These are phyloP conservation scores for Digitaria exilis DNA, from an alignment of 202 grass and related monocot species.

Conservation along the genomic window DNA sequence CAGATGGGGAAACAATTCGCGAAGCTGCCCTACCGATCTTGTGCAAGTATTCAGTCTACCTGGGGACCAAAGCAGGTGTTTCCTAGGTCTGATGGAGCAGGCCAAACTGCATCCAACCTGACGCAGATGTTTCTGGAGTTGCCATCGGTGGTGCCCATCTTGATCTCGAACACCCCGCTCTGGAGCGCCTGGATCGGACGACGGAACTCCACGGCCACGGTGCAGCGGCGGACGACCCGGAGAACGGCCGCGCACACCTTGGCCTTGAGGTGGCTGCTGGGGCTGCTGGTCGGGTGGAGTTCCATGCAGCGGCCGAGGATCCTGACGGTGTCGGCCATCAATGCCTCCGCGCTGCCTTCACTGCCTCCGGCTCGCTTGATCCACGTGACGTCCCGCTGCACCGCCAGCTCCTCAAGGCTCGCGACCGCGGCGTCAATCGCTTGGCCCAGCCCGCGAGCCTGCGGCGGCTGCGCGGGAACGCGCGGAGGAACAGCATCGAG, in stretches of 20 bases:
- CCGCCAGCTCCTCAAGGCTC: background rate
- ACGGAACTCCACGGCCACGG: background rate
- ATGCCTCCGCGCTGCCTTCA: background rate
- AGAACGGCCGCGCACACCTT: background rate
- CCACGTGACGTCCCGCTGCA: background rate
- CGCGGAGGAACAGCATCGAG: background rate
- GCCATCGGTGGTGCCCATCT: background rate
- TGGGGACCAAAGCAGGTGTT: background rate
- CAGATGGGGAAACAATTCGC: background rate
- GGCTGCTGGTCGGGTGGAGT: background rate
- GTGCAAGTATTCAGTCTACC: background rate
- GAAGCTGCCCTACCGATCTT: background rate
- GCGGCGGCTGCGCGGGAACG: background rate
- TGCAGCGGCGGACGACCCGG: background rate
- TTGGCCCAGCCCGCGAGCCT: background rate
- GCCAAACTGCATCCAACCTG: background rate
- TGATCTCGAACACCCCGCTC: background rate
- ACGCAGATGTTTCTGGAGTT: background rate
- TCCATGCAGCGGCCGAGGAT: background rate
- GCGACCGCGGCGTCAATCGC: background rate
- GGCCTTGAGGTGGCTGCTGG: background rate
- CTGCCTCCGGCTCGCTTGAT: background rate
- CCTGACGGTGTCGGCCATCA: slow-evolving; percentile 3
- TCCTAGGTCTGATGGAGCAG: background rate
- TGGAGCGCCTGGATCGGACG: background rate